A percentile compares a stretch with the other conserved stretches of the same genome.
Conservation (phyloP, 2,329 filamentous ascomycete genomes). For the Nemania abortiva region DNA sequence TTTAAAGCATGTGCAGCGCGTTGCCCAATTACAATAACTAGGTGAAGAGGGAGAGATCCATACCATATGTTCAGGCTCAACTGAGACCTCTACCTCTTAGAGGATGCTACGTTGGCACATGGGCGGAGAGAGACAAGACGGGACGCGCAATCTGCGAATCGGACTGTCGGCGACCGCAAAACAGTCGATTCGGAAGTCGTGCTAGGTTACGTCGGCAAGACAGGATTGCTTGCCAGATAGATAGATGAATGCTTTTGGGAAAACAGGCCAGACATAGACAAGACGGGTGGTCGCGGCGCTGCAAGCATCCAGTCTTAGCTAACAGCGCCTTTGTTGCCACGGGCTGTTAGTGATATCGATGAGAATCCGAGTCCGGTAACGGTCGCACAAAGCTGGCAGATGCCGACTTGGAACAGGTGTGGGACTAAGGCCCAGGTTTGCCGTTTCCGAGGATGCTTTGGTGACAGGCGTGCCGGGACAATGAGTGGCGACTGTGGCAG, state of each 20-base stretch:
- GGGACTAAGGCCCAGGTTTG: conserved; percentile 39
- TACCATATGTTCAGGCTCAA: conserved; percentile 31
- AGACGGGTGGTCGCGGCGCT: conserved; percentile 33
- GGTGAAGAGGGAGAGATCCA: conserved; percentile 10
- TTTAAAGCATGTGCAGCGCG: neutral
- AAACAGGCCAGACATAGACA: conserved; percentile 35
- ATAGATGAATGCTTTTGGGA: conserved; percentile 44
- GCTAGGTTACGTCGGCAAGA: conserved; percentile 11
- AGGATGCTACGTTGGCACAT: conserved; percentile 12
- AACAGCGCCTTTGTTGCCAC: conserved; percentile 43
- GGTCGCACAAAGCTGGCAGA: conserved; percentile 43
- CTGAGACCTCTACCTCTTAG: conserved; percentile 24
- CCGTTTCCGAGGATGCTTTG: conserved; percentile 46
- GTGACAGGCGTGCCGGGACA: conserved; percentile 40
- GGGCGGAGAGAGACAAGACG: conserved; percentile 6
- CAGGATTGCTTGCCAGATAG: conserved; percentile 2
- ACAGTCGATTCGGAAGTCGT: conserved; percentile 1
- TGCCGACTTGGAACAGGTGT: conserved; percentile 40
- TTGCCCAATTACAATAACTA: neutral
- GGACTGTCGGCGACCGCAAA: conserved; percentile 6
- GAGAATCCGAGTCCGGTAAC: conserved; percentile 45
- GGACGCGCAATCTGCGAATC: conserved; percentile 10
- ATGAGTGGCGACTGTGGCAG: conserved; percentile 13
- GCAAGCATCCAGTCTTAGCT: conserved; percentile 43
- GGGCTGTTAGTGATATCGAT: conserved; percentile 8